A percentile compares a stretch with the other conserved stretches of the same genome.
These are phyloP conservation scores for Sarocladium oryzae DNA, from an alignment of 2,329 filamentous ascomycete genomes.

Conservation along the genomic window DNA sequence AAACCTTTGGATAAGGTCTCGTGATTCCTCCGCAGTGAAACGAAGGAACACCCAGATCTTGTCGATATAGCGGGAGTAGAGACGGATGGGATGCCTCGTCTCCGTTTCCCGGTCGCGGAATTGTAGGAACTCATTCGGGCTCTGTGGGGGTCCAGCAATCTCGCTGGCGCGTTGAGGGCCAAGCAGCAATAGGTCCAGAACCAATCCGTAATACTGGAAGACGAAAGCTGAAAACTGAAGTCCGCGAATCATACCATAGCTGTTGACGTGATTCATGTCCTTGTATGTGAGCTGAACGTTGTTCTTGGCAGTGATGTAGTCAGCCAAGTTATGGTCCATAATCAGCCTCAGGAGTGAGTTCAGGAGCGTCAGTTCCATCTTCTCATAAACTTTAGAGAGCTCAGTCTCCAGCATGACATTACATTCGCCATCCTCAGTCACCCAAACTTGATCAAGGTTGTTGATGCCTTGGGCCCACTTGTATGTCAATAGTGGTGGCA, in stretches of 20 bases:
- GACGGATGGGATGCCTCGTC: slow-evolving; percentile 84
- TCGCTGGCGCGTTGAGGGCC: slow-evolving; percentile 95
- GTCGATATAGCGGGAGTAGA: slow-evolving; percentile 98
- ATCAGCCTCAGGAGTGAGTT: slow-evolving; percentile 90
- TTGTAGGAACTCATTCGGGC: slow-evolving; percentile 94
- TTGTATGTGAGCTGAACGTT: slow-evolving; percentile 99
- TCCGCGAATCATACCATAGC: slow-evolving; percentile 96
- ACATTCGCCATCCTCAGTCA: slow-evolving; percentile 87
- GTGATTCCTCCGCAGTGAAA: slow-evolving; percentile 87
- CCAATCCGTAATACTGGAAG: slow-evolving; percentile 96
- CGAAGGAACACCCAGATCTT: slow-evolving; percentile 97
- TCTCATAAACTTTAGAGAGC: slow-evolving; percentile 98
- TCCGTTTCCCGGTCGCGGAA: slow-evolving; percentile 92
- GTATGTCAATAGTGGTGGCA: slow-evolving; percentile 88
- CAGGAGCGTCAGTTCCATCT: slow-evolving; percentile 92
- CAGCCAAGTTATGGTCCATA: slow-evolving; percentile 98
- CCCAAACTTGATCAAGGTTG: slow-evolving; percentile 93
- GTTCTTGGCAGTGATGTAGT: slow-evolving; percentile 99
- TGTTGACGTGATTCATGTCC: slow-evolving; percentile 99
- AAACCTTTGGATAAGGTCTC: slow-evolving; percentile 95
- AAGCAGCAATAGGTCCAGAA: slow-evolving; percentile 85
- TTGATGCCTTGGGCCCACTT: slow-evolving; percentile 99
- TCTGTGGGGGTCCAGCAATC: slow-evolving; percentile 88
- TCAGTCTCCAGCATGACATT: slow-evolving; percentile 99
- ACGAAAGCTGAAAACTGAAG: slow-evolving; percentile 98